A percentile compares a stretch with the other conserved stretches of the same genome.
These are phyloP conservation scores for Glutinoglossum americanum DNA, from an alignment of 495 filamentous ascomycete species.

Conservation along the genomic window DNA sequence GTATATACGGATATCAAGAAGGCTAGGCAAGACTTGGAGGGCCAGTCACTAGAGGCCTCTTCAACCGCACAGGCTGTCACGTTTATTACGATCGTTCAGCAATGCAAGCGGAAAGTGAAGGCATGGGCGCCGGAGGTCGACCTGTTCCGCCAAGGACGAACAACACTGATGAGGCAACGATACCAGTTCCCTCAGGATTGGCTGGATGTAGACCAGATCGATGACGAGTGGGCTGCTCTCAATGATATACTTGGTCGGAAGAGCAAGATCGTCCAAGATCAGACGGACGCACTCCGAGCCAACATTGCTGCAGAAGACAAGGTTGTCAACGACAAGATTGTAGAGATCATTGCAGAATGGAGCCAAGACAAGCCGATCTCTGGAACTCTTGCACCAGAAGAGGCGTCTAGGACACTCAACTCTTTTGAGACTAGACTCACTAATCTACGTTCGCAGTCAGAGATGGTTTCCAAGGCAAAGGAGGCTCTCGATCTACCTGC, in stretches of 20 bases:
- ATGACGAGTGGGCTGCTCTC: conserved; percentile 76
- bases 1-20: conserved; percentile 74
- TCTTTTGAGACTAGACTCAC: conserved; percentile 68
- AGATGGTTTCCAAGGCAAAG: conserved; percentile 90
- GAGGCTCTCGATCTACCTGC: conserved; percentile 82
- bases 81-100: conserved; percentile 95
- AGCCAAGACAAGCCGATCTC: conserved; percentile 92
- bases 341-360: conserved; percentile 65
- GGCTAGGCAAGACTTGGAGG: conserved; percentile 70
- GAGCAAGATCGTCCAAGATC: conserved; percentile 82
- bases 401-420: conserved; percentile 56
- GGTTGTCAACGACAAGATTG: conserved; percentile 68
- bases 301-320: conserved; percentile 91
- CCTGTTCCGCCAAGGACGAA: conserved; percentile 84
- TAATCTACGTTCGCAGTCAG: conserved; percentile 59
- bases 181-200: conserved; percentile 87
- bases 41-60: conserved; percentile 70
- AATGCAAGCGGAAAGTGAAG: conserved; percentile 78
- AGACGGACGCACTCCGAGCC: conserved; percentile 84
- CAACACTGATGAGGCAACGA: conserved; percentile 65
- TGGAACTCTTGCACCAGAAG: conserved; percentile 70
- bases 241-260: conserved; percentile 78
- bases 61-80: conserved; percentile 91
- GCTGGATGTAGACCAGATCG: conserved; percentile 83
- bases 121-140: conserved; percentile 90